Conservation (phyloP, 2,329 filamentous ascomycete species). For the Calonectria naviculata region DNA sequence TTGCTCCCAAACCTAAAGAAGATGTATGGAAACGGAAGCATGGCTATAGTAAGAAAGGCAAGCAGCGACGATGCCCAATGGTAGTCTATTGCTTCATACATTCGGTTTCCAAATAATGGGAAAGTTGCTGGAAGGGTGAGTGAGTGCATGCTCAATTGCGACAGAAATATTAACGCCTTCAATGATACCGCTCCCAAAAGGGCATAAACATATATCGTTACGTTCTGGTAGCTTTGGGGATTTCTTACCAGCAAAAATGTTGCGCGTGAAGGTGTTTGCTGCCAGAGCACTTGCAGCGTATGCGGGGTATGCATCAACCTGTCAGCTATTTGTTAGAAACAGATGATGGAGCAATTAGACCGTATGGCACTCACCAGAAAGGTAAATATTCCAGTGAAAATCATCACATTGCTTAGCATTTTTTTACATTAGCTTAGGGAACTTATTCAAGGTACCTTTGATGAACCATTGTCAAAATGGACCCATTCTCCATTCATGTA, state of each 20-base stretch:
- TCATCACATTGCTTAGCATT: neutral
- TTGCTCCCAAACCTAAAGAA: constrained; percentile 71
- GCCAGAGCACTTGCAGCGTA: neutral
- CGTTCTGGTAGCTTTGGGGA: neutral
- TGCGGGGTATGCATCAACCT: neutral
- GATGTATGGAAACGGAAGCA: constrained; percentile 73
- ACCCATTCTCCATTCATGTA: too few relatives aligned
- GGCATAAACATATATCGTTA: too few relatives aligned
- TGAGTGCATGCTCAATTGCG: constrained; percentile 43
- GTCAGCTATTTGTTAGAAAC: neutral
- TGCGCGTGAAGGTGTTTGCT: neutral
- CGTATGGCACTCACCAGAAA: neutral
- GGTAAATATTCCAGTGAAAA: neutral
- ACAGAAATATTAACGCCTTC: too few relatives aligned
- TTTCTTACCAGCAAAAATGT: neutral
- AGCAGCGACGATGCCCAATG: constrained; percentile 75
- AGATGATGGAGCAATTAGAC: neutral
- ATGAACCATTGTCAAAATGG: too few relatives aligned
- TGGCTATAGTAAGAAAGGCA: constrained; percentile 69
- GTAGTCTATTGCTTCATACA: constrained; percentile 77
- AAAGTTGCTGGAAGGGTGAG: constrained; percentile 82
- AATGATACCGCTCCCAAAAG: too few relatives aligned
- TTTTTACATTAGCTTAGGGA: neutral
- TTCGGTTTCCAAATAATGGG: constrained; percentile 78
- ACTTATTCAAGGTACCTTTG: neutral